Evolutionary conservation across 1,139 yeast genomes (phyloP), one percentile per base, ranked within the genome.

Genomic region (Wickerhamomyces sp.): DNA sequence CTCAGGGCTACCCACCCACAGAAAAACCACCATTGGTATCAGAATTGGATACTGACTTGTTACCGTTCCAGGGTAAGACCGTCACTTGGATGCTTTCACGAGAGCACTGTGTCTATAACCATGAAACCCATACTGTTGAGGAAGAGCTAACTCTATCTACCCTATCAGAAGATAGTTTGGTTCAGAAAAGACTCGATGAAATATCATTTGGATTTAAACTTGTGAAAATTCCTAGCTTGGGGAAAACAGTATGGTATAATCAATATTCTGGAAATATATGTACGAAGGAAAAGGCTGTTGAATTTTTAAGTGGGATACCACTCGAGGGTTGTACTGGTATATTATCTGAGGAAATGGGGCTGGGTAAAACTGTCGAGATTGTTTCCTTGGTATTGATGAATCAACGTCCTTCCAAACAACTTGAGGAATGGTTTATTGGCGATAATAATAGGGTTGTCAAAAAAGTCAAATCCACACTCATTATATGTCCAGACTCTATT

Each of bases 331-430:
- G 89, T 0, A 75, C 73, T 47, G 96, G 93, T 0, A 66, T 91
- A 9, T 63, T 91, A 36, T 85, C 94, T 1, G 98, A 91, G 60
- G 98, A 93, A 64, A 93, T 93, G 99, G 98, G 99, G 0, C 72
- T 93, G 6, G 99, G 99, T 0, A 93, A 93, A 61, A 91, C 98
- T 0, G 82, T 93, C 2, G 99, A 93, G 61, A 70, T 89, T 8
- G 71, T 89, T 2, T 72, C 95, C 0, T 65, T 90, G 34, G 66
- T 84, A 0, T 60, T 82, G 4, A 59, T 82, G 45, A 84, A 91
- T 60, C 79, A 71, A 61, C 48, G 71, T 61, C 41, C 68, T 4
- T 63, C 62, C 41, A 67, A 67, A 2, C 72, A 69, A 36, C 44
- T 63, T 6, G 39, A 44, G 14, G 27, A 15, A 7, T 7, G 6